Base-by-base conservation (phyloP, 2,329 filamentous ascomycete species). In the Fusarium nodosum region DNA sequence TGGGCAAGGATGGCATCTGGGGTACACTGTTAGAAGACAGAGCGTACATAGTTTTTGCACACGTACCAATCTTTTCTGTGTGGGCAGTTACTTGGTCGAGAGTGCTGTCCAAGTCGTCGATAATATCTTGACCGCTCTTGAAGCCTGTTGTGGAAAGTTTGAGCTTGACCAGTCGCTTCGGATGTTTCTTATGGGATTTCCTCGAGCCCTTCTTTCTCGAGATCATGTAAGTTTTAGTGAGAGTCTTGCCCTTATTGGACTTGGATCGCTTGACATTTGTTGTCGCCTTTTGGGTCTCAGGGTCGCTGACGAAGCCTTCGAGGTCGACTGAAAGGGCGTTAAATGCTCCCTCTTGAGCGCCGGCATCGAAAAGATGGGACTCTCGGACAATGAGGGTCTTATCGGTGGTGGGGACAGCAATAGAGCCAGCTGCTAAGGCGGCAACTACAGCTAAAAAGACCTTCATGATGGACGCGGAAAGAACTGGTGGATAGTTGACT, bases 1-100 rank as follows among this genome's bases (percentile, higher is more conserved):
- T n/a, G 28, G 1, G 28, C 41, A 11, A 65, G 41, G 5, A 63
- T 66, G 3, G 26, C 36, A 7, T 65, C 61, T 65, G 5, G 3
- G 5, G 4, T 12, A 2, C 12, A 3, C 41, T 15, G 53, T 42
- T 39, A 34, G 12, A 10, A 16, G 12, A 12, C 8, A 4, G 10
- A 46, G 5, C 9, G 7, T 20, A 12, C 8, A 20, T 22, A 12
- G 3, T 8, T 20, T 1, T 22, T 2, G 15, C 8, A 2, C 7
- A 26, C 56, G 7, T 54, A 65, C 62, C 59, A 7, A 60, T 66
- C 1, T 22, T 36, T 18, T 48, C 36, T 11, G 41, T 18, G 0
- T 47, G 42, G 0, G 31, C 4, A 12, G 47, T 15, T 2, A 60
- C 8, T 3, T 60, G 26, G 3, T 45, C 31, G 15, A 65, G n/a